These are phyloP conservation scores for Camelina laxa DNA, from an alignment of 345 rosid species.

Conservation along the genomic window DNA sequence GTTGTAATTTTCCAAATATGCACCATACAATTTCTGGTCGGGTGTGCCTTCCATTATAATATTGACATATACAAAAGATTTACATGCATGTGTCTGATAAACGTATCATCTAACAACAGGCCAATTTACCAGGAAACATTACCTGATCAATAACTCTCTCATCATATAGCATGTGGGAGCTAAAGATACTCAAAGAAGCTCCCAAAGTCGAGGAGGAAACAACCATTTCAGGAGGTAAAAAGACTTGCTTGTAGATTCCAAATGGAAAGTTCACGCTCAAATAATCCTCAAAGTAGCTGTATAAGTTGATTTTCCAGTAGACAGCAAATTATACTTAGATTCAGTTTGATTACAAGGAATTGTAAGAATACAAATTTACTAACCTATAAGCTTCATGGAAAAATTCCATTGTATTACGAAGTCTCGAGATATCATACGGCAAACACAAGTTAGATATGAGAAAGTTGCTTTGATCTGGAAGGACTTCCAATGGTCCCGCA, in stretches of 20 bases:
- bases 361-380: conserved; percentile 34
- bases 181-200: conserved; percentile 82
- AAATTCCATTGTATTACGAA: conserved; percentile 78
- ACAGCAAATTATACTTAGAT: conserved; percentile 11
- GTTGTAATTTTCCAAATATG: not conserved
- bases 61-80: conserved; percentile 6
- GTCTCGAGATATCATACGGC: conserved; percentile 60
- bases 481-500: conserved; percentile 85
- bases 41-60: conserved; percentile 19
- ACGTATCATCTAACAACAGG: conserved; percentile 7
- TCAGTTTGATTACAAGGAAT: conserved; percentile 25
- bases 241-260: conserved; percentile 91
- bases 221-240: conserved; percentile 85
- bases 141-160: conserved; percentile 96
- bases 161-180: conserved; percentile 83
- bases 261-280: conserved; percentile 88
- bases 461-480: conserved; percentile 69
- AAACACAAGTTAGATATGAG: conserved; percentile 84
- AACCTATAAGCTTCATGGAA: conserved; percentile 91
- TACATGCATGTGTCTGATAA: not conserved
- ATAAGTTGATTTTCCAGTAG: conserved; percentile 39
- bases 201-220: conserved; percentile 72
- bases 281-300: conserved; percentile 90
- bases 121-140: conserved; percentile 24
- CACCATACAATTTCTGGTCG: not conserved